A percentile compares a stretch with the other conserved stretches of the same genome.
These are phyloP conservation scores for Quercus glauca DNA, from an alignment of 306 rosid genomes.

Conservation along the genomic window DNA sequence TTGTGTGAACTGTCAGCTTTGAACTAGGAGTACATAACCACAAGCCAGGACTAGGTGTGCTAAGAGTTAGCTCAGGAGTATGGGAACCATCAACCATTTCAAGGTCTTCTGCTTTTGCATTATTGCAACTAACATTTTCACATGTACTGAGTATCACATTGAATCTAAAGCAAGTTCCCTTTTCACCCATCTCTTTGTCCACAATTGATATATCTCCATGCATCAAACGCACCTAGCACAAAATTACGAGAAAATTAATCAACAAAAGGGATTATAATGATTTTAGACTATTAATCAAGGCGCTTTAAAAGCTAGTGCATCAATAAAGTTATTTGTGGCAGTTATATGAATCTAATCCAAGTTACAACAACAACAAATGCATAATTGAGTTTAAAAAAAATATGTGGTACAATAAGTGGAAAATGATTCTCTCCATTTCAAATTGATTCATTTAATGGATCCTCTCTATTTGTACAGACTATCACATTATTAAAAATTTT, in stretches of 20 bases:
- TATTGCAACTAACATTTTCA: slow-evolving; percentile 8
- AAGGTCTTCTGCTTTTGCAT: slow-evolving; percentile 27
- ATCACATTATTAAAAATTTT: too few relatives aligned
- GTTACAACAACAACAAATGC: not conserved
- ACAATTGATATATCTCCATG: slow-evolving; percentile 67
- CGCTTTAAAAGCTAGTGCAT: not conserved
- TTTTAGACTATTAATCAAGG: not conserved
- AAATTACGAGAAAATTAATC: not conserved
- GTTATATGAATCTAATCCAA: not conserved
- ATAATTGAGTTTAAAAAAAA: not conserved
- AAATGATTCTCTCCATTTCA: too few relatives aligned
- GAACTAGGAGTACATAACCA: slow-evolving; percentile 39
- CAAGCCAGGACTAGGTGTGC: slow-evolving; percentile 24
- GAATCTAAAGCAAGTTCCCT: slow-evolving; percentile 73
- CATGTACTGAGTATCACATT: slow-evolving; percentile 42
- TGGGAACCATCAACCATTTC: slow-evolving; percentile 14
- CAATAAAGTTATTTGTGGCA: not conserved
- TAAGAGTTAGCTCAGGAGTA: slow-evolving; percentile 17
- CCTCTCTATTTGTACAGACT: too few relatives aligned
- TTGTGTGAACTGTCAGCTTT: slow-evolving; percentile 10
- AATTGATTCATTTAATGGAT: too few relatives aligned
- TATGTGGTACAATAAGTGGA: not conserved
- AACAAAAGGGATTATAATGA: not conserved
- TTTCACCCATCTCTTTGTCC: slow-evolving; percentile 64
- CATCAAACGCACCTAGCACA: slow-evolving; percentile 72